phyloP scores from a whole-genome alignment of 345 rosid genomes.

The Dipteronia dyeriana region DNA sequence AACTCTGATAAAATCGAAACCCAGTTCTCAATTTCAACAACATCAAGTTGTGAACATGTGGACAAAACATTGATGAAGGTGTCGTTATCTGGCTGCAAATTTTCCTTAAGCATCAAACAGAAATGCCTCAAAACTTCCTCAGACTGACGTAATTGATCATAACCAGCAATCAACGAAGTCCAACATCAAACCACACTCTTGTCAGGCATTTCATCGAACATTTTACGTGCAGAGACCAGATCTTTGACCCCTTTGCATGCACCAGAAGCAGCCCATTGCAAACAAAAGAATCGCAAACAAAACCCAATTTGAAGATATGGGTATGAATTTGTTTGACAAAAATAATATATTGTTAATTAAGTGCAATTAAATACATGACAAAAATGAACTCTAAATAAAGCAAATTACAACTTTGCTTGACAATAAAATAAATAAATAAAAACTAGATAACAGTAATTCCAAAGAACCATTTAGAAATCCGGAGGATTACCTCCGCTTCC shows the following conservation, averaged over 20 bases:
- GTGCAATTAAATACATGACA: no score
- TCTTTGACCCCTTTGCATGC: constrained; percentile 28
- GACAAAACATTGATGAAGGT: constrained; percentile 34
- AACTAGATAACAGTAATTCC: no score
- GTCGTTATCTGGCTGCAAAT: constrained; percentile 19
- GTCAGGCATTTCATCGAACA: constrained; percentile 50
- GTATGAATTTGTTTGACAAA: constrained; percentile 39
- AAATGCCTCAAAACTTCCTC: constrained; percentile 40
- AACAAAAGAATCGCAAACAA: constrained; percentile 30
- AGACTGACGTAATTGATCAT: constrained; percentile 26
- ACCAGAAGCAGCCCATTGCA: constrained; percentile 34
- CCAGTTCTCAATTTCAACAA: no score
- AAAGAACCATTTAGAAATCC: no score
- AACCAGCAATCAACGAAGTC: constrained; percentile 42
- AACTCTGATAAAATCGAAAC: no score
- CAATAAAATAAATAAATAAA: no score
- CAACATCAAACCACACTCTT: constrained; percentile 31
- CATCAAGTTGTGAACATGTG: no score
- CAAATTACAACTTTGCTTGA: no score
- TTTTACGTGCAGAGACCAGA: constrained; percentile 36
- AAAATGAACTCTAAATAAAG: no score
- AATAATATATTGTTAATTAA: no score
- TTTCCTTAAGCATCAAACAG: constrained; percentile 30
- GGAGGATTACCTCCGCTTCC: no score
- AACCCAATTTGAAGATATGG: constrained; percentile 34